Base-by-base conservation (phyloP, 495 filamentous ascomycete genomes). In the Daldinia concentrica region DNA sequence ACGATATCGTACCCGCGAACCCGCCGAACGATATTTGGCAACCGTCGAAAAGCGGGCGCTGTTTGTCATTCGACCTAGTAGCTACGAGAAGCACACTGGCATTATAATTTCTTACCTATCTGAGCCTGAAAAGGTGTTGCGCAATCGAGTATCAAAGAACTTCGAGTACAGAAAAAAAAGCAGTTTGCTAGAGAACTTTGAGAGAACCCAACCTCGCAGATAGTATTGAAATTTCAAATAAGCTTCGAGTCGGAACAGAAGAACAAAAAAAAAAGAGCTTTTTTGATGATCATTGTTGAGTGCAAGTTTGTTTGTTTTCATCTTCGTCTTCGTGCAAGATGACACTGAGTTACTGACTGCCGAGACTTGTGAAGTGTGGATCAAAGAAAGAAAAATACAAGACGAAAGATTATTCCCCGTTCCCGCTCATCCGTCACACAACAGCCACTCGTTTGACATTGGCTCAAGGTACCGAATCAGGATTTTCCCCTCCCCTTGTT, bases 141-240 rank as follows among this genome's bases (percentile, higher is more conserved):
- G 69, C 70, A 54, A 73, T 74, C 72, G 76, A 75, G 29, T 62
- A 65, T 69, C 71, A 67, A 74, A 74, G 73, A 74, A 52, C 68
- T 61, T 64, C 71, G 66, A 66, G 70, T 58, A 73, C 72, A 56
- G 45, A 50, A 30, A 27, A 69, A 69, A 43, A 39, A 71, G 63
- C 63, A 74, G 59, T 62, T 66, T 69, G 52, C 66, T 74, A 72
- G 72, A 72, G 67, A 71, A 60, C 72, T 71, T 72, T 68, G 64
- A 70, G 57, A 72, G 60, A 51, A 76, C 51, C 74, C 68, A 71
- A 71, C 71, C 65, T 72, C 69, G 62, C 71, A 77, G 73, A 74
- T 77, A 77, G 76, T 66, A 76, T 68, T 48, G 65, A 75, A 77
- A 76, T 74, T 76, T 60, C 71, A 74, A 73, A 72, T 54, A 66